A percentile compares a stretch with the other conserved stretches of the same genome.
These are phyloP conservation scores for Tylopilus sp. DNA, from an alignment of 768 basidiomycete genomes.

Conservation along the genomic window DNA sequence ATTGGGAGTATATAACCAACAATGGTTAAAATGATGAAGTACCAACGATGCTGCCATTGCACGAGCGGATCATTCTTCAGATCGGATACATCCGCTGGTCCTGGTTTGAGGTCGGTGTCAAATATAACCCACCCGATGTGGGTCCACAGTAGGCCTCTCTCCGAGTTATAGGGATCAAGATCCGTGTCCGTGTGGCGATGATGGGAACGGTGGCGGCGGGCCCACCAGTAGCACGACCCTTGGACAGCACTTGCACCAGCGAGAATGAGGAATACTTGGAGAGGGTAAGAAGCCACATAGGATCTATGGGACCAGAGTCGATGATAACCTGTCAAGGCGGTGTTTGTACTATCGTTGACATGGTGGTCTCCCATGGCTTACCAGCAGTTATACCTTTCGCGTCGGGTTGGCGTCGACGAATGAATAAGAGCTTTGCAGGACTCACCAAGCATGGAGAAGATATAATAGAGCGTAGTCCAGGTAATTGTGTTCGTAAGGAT, in stretches of 20 bases:
- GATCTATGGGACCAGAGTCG: slow-evolving; percentile 84
- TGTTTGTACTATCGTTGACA: slow-evolving; percentile 1
- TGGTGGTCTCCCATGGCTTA: slow-evolving; percentile 10
- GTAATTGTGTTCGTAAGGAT: slow-evolving; percentile 49
- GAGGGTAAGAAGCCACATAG: slow-evolving; percentile 69
- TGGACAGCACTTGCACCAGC: slow-evolving; percentile 83
- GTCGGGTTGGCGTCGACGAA: slow-evolving; percentile 12
- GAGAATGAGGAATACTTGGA: slow-evolving; percentile 66
- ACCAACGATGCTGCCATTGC: slow-evolving; percentile 75
- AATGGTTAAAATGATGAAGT: slow-evolving; percentile 55
- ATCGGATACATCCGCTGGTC: slow-evolving; percentile 70
- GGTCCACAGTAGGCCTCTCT: slow-evolving; percentile 74
- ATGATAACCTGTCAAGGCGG: slow-evolving; percentile 58
- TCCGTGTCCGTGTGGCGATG: slow-evolving; percentile 86
- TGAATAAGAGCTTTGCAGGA: slow-evolving; percentile 1
- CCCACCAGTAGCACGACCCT: slow-evolving; percentile 89
- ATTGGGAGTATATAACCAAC: slow-evolving; percentile 75
- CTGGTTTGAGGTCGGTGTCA: slow-evolving; percentile 69
- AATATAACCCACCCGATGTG: slow-evolving; percentile 86
- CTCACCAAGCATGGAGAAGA: slow-evolving; percentile 83
- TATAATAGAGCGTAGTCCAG: slow-evolving; percentile 70
- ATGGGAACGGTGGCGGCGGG: slow-evolving; percentile 77
- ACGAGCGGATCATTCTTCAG: slow-evolving; percentile 65
- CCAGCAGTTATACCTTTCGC: slow-evolving; percentile 51
- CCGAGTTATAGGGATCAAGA: slow-evolving; percentile 80